Conservation (phyloP, 768 basidiomycete genomes). For the Kwoniella heveanensis region DNA sequence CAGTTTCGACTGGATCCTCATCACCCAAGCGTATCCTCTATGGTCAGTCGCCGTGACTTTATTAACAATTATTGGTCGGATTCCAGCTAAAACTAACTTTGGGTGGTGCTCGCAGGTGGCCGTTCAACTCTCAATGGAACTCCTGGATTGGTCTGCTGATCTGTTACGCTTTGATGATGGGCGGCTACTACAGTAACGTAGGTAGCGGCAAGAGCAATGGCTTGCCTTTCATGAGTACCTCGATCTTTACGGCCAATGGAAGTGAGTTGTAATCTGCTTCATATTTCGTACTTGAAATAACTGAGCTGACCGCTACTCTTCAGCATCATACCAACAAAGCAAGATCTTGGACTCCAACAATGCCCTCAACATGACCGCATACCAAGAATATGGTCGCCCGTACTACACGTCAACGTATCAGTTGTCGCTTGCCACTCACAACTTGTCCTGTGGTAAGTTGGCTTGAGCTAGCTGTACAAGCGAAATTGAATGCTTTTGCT, state of each 20-base stretch:
- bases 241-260: slow-evolving; percentile 61
- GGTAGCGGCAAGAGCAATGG: slow-evolving; percentile 60
- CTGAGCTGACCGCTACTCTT: neutral
- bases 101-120: slow-evolving; percentile 56
- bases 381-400: slow-evolving; percentile 50
- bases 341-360: slow-evolving; percentile 62
- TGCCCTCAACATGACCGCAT: slow-evolving; percentile 61
- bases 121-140: slow-evolving; percentile 61
- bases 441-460: slow-evolving; percentile 59
- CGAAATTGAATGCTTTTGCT: neutral
- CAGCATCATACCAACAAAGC: slow-evolving; percentile 60
- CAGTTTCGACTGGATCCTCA: slow-evolving; percentile 67
- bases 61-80: neutral
- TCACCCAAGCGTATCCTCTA: slow-evolving; percentile 63
- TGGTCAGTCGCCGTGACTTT: slow-evolving; percentile 37
- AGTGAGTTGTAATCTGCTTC: neutral
- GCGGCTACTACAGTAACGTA: slow-evolving; percentile 59
- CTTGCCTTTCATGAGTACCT: slow-evolving; percentile 59
- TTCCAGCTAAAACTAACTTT: too few species aligned
- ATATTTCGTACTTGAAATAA: neutral
- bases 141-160: slow-evolving; percentile 60
- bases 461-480: neutral
- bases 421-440: slow-evolving; percentile 61
- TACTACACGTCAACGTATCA: slow-evolving; percentile 62
- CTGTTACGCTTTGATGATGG: slow-evolving; percentile 60